Percentiles rank a stretch among this genome's conserved stretches.
phyloP scores from a whole-genome alignment of 2,329 filamentous ascomycete genomes.

The Tolypocladium sp. region DNA sequence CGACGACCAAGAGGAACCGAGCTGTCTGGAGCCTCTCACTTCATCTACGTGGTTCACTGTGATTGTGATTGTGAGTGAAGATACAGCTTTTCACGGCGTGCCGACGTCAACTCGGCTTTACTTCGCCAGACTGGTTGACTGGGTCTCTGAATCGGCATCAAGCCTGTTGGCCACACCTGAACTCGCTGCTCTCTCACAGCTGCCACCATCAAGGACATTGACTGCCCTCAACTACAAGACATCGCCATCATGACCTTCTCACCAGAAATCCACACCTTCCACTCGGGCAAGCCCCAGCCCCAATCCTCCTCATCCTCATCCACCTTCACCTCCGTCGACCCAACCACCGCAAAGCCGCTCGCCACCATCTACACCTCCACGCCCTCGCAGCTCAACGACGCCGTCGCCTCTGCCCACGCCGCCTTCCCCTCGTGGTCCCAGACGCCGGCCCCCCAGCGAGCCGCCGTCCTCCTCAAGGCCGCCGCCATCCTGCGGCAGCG shows the following conservation, averaged over 20 bases:
- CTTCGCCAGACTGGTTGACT: neutral
- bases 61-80: neutral
- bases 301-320: conserved; percentile 39
- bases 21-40: neutral
- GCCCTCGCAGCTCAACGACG: conserved; percentile 56
- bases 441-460: conserved; percentile 64
- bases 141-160: too few relatives aligned
- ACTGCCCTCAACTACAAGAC: too few relatives aligned
- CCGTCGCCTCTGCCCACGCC: conserved; percentile 58
- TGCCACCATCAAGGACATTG: neutral
- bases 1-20: neutral
- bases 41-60: neutral
- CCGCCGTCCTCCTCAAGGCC: conserved; percentile 69
- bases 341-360: conserved; percentile 58
- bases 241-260: conserved; percentile 23
- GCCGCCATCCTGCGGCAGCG: conserved; percentile 63
- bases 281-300: conserved; percentile 59
- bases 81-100: too few relatives aligned
- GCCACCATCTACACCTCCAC: conserved; percentile 67
- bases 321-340: conserved; percentile 66
- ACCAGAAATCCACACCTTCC: conserved; percentile 54
- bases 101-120: neutral
- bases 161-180: neutral
- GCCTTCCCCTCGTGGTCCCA: conserved; percentile 72
- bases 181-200: neutral